Conservation (phyloP, 2,329 filamentous ascomycete species). For the Cordyceps cateniannulata region DNA sequence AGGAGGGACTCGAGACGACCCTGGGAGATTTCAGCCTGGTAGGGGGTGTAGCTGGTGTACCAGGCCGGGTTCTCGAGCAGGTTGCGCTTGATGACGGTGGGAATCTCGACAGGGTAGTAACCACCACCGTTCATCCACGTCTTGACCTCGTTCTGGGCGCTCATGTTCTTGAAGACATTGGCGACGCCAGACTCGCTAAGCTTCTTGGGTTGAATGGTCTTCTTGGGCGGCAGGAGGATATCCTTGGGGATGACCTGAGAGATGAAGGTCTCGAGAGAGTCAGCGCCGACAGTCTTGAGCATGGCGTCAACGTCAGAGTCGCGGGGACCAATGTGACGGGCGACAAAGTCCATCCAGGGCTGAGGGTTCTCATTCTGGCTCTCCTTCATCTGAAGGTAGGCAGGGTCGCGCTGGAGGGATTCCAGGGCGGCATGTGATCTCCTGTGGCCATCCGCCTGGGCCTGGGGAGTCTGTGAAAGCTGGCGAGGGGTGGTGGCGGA, state of each 20-base stretch:
- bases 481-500: conserved; percentile 13
- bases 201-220: conserved; percentile 43
- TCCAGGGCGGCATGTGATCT: conserved; percentile 13
- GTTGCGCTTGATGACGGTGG: conserved; percentile 87
- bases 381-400: conserved; percentile 20
- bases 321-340: conserved; percentile 82
- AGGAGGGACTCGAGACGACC: conserved; percentile 85
- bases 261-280: conserved; percentile 75
- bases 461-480: conserved; percentile 12
- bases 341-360: conserved; percentile 49
- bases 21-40: conserved; percentile 96
- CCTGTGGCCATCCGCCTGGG: conserved; percentile 4
- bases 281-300: conserved; percentile 67
- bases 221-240: conserved; percentile 46
- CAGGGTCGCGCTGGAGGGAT: conserved; percentile 17
- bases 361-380: conserved; percentile 16
- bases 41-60: conserved; percentile 98
- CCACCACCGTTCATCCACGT: conserved; percentile 78
- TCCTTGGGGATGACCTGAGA: conserved; percentile 74
- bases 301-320: conserved; percentile 64
- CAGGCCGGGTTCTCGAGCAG: conserved; percentile 88
- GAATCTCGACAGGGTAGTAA: conserved; percentile 81
- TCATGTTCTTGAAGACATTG: conserved; percentile 26
- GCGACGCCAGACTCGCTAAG: conserved; percentile 33
- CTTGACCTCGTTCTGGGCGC: conserved; percentile 32